Evolutionary conservation across 2,329 filamentous ascomycete genomes (phyloP).

Genomic region (Stagonosporopsis tanaceti): DNA sequence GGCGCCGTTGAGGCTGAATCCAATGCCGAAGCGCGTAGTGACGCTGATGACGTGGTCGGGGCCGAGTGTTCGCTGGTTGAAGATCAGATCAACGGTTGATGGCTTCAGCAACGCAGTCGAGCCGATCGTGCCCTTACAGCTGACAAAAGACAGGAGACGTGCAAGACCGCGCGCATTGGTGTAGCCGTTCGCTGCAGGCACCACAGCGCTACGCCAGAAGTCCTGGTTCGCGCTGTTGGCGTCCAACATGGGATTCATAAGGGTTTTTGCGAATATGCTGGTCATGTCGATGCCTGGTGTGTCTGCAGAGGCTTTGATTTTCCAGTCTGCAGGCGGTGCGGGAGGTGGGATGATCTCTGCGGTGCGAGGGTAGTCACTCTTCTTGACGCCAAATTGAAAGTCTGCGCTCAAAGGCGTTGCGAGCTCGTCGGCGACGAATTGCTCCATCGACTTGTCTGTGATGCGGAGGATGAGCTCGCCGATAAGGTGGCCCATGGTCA

Average conservation of each 20-base stretch:
- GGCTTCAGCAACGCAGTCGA: slow-evolving; percentile 13
- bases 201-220: slow-evolving; percentile 3
- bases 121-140: slow-evolving; percentile 9
- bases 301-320: background rate
- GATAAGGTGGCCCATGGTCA: slow-evolving; percentile 28
- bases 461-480: slow-evolving; percentile 19
- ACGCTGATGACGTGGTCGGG: slow-evolving; percentile 19
- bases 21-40: slow-evolving; percentile 20
- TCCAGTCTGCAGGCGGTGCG: background rate
- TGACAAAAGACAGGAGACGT: slow-evolving; percentile 19
- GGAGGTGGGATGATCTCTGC: slow-evolving; percentile 26
- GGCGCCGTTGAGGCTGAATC: slow-evolving; percentile 11
- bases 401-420: slow-evolving; percentile 62
- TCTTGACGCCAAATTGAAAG: slow-evolving; percentile 23
- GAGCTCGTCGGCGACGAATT: slow-evolving; percentile 65
- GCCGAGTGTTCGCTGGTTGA: slow-evolving; percentile 16
- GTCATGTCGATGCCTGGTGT: background rate
- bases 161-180: slow-evolving; percentile 24
- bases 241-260: slow-evolving; percentile 21
- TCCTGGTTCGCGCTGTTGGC: slow-evolving; percentile 10
- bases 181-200: slow-evolving; percentile 24
- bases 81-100: slow-evolving; percentile 25
- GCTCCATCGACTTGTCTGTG: slow-evolving; percentile 9
- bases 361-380: slow-evolving; percentile 15
- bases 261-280: slow-evolving; percentile 8